A percentile compares a stretch with the other conserved stretches of the same genome.
Conservation (phyloP, 345 rosid species). For the Dipteronia sinensis region DNA sequence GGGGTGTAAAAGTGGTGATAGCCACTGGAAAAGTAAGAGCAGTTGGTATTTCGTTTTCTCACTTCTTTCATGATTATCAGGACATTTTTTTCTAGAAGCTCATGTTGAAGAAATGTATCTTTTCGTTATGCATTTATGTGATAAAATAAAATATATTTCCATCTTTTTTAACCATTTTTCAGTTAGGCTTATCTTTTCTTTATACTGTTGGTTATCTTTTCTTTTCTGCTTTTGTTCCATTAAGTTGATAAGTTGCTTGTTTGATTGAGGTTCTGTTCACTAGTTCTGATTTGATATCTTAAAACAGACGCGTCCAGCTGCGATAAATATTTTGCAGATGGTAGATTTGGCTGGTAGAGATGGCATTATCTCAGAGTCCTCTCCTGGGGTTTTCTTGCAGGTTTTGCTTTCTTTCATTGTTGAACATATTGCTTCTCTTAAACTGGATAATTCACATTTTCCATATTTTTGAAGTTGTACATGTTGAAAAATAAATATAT, state of each 20-base stretch:
- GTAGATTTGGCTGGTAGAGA: constrained; percentile 75
- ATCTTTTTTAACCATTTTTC: neutral
- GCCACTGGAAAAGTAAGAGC: constrained; percentile 88
- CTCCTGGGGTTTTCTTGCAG: constrained; percentile 96
- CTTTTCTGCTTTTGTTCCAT: neutral
- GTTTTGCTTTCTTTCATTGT: constrained; percentile 37
- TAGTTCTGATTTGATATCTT: constrained; percentile 28
- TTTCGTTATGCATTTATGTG: neutral
- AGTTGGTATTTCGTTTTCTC: neutral
- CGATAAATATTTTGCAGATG: constrained; percentile 52
- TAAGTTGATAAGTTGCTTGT: constrained; percentile 1
- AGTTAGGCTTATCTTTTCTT: constrained; percentile 1
- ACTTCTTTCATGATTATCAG: constrained; percentile 9
- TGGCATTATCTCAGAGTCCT: constrained; percentile 71
- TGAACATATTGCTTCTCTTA: constrained; percentile 5
- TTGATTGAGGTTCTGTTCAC: constrained; percentile 20
- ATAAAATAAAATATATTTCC: neutral
- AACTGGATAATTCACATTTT: constrained; percentile 1
- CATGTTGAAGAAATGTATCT: neutral
- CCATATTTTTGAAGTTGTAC: neutral
- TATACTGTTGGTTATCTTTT: neutral
- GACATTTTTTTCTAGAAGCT: neutral
- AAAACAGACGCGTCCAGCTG: constrained; percentile 80
- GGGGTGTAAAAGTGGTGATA: constrained; percentile 89
- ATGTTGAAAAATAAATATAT: neutral